Base-by-base conservation (phyloP, 225 moss, liverwort and hornwort species). In the Marchantia paleacea region DNA sequence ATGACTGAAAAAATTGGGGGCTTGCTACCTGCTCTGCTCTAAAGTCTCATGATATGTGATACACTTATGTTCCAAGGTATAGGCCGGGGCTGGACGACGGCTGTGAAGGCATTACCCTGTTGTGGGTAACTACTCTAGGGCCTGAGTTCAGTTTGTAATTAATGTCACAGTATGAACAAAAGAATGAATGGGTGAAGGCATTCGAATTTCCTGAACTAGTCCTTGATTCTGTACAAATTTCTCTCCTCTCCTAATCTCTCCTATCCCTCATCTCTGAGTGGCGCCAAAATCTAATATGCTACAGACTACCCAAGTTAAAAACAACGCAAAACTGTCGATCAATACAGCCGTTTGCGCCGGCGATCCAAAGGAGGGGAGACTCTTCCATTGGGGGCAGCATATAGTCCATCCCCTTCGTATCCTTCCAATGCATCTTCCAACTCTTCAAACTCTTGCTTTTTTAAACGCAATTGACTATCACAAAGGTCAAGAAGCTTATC, bases 391-490 rank as follows among this genome's bases (percentile, higher is more conserved):
- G 80, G 82, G 0, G 77, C 61, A 80, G 80, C 19, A 76, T 76
- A 85, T 7, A 75, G 71, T 39, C 83, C 85, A n/a, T 87, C 90
- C 65, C 90, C 87, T 28, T 92, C 92, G 77, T 90, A 87, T 28
- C 86, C 82, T 77, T 93, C 95, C 72, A 99, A 86, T 57, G 89
- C 93, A 55, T 95, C 91, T 86, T 99, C 99, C 47, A 95, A 95
- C 60, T 90, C 91, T 53, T 89, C 88, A 39, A 99, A 86, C 68
- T 91, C 91, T 20, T 61, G 58, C 75, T 92, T 92, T 84, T 84
- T 84, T 11, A 80, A 80, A 49, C 83, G 86, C 57, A 99, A 86
- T 81, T 94, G 87, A 8, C 71, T 77, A 57, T 99, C 93, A 86
- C 99, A 99, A 57, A 95, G 84, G 48, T 86, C 90, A 75, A 99